phyloP scores from a whole-genome alignment of 176 grass and related monocot species.

The Hordeum marinum region DNA sequence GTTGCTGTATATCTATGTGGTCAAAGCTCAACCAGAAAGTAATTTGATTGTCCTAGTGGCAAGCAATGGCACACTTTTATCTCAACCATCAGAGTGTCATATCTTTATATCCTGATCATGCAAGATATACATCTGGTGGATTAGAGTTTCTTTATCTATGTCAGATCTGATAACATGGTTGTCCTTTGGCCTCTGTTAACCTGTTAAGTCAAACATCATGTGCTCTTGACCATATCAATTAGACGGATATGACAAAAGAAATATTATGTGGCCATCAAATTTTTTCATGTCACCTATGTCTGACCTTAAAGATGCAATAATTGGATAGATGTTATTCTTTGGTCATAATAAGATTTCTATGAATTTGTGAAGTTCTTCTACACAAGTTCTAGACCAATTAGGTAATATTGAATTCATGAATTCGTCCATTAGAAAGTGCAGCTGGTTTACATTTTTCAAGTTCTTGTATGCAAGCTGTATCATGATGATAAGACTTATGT shows the following conservation, averaged over 20 bases:
- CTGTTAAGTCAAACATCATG: background rate
- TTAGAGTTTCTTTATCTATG: background rate
- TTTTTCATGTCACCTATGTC: background rate
- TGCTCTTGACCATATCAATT: background rate
- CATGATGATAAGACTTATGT: background rate
- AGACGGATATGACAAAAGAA: background rate
- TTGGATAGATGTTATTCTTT: background rate
- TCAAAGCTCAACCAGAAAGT: background rate
- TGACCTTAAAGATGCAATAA: background rate
- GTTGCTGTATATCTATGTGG: background rate
- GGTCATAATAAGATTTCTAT: background rate
- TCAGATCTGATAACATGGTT: background rate
- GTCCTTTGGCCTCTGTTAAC: background rate
- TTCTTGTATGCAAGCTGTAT: background rate
- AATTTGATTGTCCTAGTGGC: background rate
- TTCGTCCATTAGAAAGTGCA: background rate
- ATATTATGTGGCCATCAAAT: background rate
- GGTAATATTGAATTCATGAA: background rate
- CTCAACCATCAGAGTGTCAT: background rate
- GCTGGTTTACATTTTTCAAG: background rate
- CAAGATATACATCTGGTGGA: background rate
- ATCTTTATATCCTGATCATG: background rate
- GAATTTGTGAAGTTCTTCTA: background rate
- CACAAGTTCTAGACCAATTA: background rate
- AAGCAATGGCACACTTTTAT: background rate